Percentiles rank a stretch among this genome's conserved stretches.
Evolutionary conservation across 2,329 filamentous ascomycete species (phyloP).

Genomic region (Graphilbum ipis-grandicollis): DNA sequence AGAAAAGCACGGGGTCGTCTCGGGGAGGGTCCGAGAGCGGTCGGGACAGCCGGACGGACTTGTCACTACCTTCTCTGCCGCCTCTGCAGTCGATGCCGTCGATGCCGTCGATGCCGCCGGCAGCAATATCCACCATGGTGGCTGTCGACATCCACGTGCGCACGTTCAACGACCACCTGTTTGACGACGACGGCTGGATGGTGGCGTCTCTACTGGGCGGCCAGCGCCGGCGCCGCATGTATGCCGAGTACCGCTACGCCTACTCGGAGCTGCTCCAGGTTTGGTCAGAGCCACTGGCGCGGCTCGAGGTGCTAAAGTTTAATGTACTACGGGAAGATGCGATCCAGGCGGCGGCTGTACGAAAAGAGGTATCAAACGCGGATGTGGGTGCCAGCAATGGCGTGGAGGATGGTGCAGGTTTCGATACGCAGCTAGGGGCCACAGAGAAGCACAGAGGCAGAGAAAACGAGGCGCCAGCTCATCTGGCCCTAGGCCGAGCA

Average conservation of each 20-base stretch:
- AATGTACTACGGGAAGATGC: conserved; percentile 39
- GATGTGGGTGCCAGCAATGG: no score
- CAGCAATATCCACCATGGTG: conserved; percentile 20
- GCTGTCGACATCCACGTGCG: conserved; percentile 33
- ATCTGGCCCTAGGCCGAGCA: conserved; percentile 7
- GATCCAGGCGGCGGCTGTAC: conserved; percentile 10
- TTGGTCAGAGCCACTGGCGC: conserved; percentile 44
- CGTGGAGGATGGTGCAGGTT: no score
- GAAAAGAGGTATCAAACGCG: no score
- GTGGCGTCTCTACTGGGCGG: conserved; percentile 35
- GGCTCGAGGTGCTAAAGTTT: conserved; percentile 53
- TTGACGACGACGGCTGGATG: conserved; percentile 53
- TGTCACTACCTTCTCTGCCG: not conserved
- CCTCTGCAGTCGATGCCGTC: not conserved
- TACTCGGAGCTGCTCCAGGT: conserved; percentile 54
- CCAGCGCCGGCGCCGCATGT: conserved; percentile 22
- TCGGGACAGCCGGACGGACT: no score
- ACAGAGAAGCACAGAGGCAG: no score
- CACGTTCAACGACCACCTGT: conserved; percentile 44
- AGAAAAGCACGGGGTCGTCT: no score
- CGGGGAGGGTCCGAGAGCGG: no score
- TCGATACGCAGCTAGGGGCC: no score
- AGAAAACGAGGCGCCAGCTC: conserved; percentile 9
- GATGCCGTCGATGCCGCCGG: not conserved
- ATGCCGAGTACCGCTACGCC: conserved; percentile 43